Conservation (phyloP, 768 basidiomycete genomes). For the Hygrocybe punicea region DNA sequence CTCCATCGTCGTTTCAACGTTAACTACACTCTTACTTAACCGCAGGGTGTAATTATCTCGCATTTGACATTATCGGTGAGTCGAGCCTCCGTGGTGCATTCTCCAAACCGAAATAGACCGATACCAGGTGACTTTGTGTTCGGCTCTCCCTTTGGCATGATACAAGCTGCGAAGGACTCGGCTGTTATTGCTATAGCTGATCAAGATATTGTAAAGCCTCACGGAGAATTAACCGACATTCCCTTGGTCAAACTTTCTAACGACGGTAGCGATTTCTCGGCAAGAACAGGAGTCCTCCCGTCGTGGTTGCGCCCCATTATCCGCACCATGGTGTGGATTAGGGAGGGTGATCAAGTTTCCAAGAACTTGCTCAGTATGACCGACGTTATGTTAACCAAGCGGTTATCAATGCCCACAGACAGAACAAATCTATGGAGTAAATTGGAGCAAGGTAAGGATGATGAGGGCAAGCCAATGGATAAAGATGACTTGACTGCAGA, state of each 20-base stretch:
- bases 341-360: constrained; percentile 61
- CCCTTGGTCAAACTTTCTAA: constrained; percentile 85
- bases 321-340: constrained; percentile 69
- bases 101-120: background rate
- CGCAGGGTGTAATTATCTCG: constrained; percentile 52
- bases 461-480: constrained; percentile 76
- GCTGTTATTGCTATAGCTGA: constrained; percentile 64
- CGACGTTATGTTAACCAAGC: constrained; percentile 71
- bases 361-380: constrained; percentile 74
- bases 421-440: constrained; percentile 79
- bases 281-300: constrained; percentile 77
- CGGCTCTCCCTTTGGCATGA: constrained; percentile 87
- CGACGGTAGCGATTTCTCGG: constrained; percentile 82
- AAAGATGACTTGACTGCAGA: constrained; percentile 84
- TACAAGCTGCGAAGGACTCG: constrained; percentile 66
- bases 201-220: constrained; percentile 52
- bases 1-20: background rate
- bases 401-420: constrained; percentile 64
- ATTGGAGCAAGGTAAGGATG: constrained; percentile 73
- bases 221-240: constrained; percentile 53
- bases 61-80: constrained; percentile 67
- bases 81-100: background rate
- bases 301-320: constrained; percentile 65
- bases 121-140: constrained; percentile 63
- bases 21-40: background rate